phyloP scores from a whole-genome alignment of 2,329 filamentous ascomycete genomes.

The Beauveria australis region DNA sequence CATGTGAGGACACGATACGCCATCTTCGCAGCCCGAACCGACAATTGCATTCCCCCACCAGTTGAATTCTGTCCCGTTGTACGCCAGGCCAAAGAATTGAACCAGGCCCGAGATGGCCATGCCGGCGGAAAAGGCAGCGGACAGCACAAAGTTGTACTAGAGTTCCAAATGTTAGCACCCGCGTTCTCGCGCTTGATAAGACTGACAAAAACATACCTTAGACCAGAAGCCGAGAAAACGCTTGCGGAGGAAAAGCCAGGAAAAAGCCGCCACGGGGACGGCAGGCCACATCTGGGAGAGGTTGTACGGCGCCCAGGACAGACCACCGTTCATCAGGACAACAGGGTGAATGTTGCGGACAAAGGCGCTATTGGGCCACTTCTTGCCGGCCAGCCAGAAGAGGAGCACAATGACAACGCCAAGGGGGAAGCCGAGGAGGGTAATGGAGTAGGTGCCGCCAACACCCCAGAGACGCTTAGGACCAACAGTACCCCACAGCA shows the following conservation, averaged over 20 bases:
- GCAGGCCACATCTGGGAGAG: conserved; percentile 37
- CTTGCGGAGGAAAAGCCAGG: conserved; percentile 38
- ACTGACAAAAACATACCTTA: conserved; percentile 23
- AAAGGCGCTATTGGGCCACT: conserved; percentile 23
- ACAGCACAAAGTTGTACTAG: conserved; percentile 30
- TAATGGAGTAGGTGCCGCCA: conserved; percentile 25
- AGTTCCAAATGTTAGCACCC: neutral
- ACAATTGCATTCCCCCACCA: conserved; percentile 33
- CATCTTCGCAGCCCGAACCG: conserved; percentile 31
- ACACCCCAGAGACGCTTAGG: conserved; percentile 36
- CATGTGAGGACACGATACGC: conserved; percentile 18
- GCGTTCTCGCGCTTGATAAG: neutral
- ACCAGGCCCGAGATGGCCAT: conserved; percentile 33
- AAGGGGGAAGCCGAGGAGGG: conserved; percentile 32
- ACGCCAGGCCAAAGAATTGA: conserved; percentile 35
- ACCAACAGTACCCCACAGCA: conserved; percentile 44
- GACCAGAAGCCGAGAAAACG: conserved; percentile 40
- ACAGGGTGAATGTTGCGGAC: conserved; percentile 35
- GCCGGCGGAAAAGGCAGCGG: conserved; percentile 33
- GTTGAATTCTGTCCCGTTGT: conserved; percentile 27
- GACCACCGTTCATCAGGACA: conserved; percentile 30
- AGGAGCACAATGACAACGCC: conserved; percentile 27
- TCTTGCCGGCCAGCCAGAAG: conserved; percentile 29
- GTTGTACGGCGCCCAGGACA: conserved; percentile 37
- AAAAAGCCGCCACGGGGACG: conserved; percentile 38